A percentile compares a stretch with the other conserved stretches of the same genome.
phyloP scores from a whole-genome alignment of 257 asterid genomes.

The Leptodermis oblonga region DNA sequence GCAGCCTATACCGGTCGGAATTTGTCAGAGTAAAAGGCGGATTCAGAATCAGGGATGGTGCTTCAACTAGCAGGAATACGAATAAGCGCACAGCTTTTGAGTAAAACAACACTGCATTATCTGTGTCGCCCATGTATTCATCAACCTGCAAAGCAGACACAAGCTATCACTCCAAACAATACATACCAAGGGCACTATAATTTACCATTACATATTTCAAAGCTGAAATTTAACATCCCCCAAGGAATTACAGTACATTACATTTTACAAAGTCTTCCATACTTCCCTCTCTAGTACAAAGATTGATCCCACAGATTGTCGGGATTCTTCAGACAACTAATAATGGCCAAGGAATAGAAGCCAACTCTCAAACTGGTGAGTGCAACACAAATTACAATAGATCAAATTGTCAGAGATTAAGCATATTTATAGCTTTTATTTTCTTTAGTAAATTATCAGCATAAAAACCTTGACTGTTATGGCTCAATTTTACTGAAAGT shows the following conservation, averaged over 20 bases:
- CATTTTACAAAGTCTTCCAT: background rate
- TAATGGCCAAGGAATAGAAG: too few species aligned
- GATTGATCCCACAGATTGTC: too few species aligned
- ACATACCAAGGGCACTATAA: background rate
- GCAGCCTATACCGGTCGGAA: conserved; percentile 66
- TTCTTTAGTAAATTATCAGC: background rate
- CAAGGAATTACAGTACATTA: background rate
- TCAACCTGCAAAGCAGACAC: conserved; percentile 49
- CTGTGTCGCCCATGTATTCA: conserved; percentile 62
- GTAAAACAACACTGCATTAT: conserved; percentile 50
- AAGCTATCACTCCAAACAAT: conserved; percentile 12
- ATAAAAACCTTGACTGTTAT: too few species aligned
- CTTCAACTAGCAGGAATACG: conserved; percentile 63
- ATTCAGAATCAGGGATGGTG: conserved; percentile 63
- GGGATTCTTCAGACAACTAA: too few species aligned
- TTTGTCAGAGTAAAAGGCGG: conserved; percentile 79
- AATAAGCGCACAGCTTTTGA: conserved; percentile 61
- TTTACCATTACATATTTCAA: background rate
- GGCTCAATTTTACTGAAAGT: background rate
- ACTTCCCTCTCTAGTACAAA: background rate
- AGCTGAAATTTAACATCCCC: background rate
- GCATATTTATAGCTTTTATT: background rate
- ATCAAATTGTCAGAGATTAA: background rate
- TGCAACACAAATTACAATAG: too few species aligned
- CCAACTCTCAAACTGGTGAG: too few species aligned